A percentile compares a stretch with the other conserved stretches of the same genome.
phyloP scores from a whole-genome alignment of 2,329 filamentous ascomycete species.

The Aspergillus ibericus region DNA sequence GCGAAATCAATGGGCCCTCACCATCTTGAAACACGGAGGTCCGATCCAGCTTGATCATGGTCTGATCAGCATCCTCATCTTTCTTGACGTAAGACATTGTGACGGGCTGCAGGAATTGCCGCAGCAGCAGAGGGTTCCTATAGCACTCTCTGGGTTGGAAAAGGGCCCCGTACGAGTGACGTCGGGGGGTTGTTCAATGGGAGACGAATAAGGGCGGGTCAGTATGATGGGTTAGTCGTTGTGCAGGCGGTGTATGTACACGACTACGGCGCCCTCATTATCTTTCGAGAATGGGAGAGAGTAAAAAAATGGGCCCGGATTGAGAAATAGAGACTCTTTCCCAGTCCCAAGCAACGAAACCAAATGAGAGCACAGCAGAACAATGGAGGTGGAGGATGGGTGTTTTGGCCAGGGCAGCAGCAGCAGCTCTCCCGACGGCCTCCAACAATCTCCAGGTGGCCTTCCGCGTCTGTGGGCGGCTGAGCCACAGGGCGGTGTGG shows the following conservation, averaged over 20 bases:
- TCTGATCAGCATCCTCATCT: slow-evolving; percentile 93
- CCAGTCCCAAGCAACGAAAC: background rate
- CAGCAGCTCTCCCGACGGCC: slow-evolving; percentile 17
- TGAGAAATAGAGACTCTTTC: background rate
- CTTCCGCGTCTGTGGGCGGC: slow-evolving; percentile 38
- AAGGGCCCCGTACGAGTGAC: slow-evolving; percentile 20
- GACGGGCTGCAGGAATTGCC: slow-evolving; percentile 34
- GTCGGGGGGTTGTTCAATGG: slow-evolving; percentile 25
- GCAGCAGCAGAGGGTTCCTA: slow-evolving; percentile 22
- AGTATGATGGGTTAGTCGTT: slow-evolving; percentile 15
- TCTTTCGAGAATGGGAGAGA: slow-evolving; percentile 15
- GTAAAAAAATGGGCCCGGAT: background rate
- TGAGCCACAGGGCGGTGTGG: slow-evolving; percentile 24
- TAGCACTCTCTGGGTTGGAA: slow-evolving; percentile 13
- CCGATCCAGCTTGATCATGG: slow-evolving; percentile 94
- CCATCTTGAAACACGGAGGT: slow-evolving; percentile 99
- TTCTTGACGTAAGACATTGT: slow-evolving; percentile 97
- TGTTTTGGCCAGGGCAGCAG: slow-evolving; percentile 18
- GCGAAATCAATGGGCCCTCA: slow-evolving; percentile 46
- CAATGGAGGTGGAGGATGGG: slow-evolving; percentile 14
- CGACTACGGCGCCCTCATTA: slow-evolving; percentile 35
- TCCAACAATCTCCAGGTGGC: slow-evolving; percentile 39
- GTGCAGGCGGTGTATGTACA: slow-evolving; percentile 25
- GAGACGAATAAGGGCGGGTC: slow-evolving; percentile 25
- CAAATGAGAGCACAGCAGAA: slow-evolving; percentile 5